Conservation (phyloP, 257 asterid genomes). For the Echium plantagineum region DNA sequence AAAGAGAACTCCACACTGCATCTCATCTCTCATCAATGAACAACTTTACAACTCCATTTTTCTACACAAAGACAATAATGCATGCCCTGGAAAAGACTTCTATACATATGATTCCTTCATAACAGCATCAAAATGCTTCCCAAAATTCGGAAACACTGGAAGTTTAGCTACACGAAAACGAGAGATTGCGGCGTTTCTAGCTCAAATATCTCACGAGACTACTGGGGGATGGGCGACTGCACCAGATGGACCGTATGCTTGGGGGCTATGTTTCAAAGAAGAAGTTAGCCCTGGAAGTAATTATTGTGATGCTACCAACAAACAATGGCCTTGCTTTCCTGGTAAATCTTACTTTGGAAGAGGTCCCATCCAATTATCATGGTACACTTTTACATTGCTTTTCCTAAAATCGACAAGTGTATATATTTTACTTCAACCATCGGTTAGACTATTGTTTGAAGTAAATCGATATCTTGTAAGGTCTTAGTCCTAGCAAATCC, state of each 20-base stretch:
- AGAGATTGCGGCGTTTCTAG: constrained; percentile 35
- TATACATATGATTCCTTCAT: constrained; percentile 31
- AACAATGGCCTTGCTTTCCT: constrained; percentile 28
- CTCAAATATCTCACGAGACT: constrained; percentile 40
- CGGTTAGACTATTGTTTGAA: too few species aligned
- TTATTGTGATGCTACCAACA: constrained; percentile 30
- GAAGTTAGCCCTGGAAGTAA: constrained; percentile 21
- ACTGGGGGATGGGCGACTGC: constrained; percentile 43
- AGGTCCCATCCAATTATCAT: constrained; percentile 43
- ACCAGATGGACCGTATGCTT: constrained; percentile 36
- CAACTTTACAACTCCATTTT: constrained; percentile 22
- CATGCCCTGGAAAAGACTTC: constrained; percentile 37
- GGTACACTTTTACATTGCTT: constrained; percentile 13
- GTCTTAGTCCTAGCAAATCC: too few species aligned
- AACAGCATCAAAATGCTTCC: constrained; percentile 25
- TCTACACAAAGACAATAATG: constrained; percentile 36
- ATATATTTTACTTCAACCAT: neutral
- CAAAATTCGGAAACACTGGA: constrained; percentile 22
- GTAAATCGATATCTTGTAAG: too few species aligned
- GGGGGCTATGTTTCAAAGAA: constrained; percentile 47
- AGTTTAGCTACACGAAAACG: constrained; percentile 21
- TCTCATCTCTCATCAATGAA: neutral
- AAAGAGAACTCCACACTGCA: neutral
- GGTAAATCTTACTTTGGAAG: constrained; percentile 32
- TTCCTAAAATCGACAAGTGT: neutral